Conservation (phyloP, 257 asterid species). For the Przewalskia tangutica region DNA sequence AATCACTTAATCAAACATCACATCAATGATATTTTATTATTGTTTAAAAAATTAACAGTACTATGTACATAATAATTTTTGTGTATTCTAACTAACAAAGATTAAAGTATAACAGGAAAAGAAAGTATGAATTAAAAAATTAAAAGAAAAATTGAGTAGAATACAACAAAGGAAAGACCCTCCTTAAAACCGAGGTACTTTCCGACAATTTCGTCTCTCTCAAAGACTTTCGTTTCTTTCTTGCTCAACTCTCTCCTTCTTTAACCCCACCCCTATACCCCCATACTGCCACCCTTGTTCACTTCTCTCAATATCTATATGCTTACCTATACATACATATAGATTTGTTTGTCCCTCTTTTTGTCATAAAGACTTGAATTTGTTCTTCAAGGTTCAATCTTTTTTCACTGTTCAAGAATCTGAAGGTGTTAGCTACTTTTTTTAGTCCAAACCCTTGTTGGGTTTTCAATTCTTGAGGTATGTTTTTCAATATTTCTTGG, state of each 20-base stretch:
- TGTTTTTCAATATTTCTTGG: not conserved
- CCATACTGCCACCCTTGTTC: not conserved
- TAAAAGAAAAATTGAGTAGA: not conserved
- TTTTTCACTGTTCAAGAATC: not conserved
- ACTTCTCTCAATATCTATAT: not conserved
- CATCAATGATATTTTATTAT: not conserved
- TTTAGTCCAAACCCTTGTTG: slow-evolving; percentile 1
- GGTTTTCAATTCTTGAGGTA: slow-evolving; percentile 1
- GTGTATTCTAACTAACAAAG: not conserved
- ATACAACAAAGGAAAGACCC: not conserved
- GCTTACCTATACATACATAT: not conserved
- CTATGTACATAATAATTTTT: not conserved
- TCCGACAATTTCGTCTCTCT: slow-evolving; percentile 1
- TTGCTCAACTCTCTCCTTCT: not conserved
- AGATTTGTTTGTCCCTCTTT: not conserved
- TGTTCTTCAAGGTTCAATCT: not conserved
- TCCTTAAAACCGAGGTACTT: slow-evolving; percentile 2
- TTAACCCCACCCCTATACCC: not conserved
- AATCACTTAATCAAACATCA: not conserved
- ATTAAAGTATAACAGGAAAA: not conserved
- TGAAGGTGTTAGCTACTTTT: not conserved
- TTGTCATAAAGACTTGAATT: not conserved
- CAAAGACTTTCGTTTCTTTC: not conserved
- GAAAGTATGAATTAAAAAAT: not conserved
- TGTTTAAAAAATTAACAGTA: not conserved